Evolutionary conservation across 176 grass and related monocot species (phyloP), one percentile per base, ranked within the genome.

Genomic region (Lolium perenne): DNA sequence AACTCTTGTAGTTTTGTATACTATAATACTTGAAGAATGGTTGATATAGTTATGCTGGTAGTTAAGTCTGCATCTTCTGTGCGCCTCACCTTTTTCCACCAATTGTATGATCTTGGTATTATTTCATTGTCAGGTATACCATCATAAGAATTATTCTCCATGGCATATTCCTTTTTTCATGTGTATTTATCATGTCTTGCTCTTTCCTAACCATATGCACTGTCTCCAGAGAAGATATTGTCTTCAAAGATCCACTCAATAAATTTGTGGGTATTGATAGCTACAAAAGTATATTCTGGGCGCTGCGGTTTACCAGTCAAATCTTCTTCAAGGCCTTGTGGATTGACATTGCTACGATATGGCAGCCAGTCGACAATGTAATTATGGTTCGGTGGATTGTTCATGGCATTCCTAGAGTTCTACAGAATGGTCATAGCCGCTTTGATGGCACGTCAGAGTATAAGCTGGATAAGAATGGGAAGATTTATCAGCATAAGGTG

Each of bases 381-480:
- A 89, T 97, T 35, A 95, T 93, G 95, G 93, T 97, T 18, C 85
- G 95, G 8, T 97, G 95, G 95, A 97, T 93, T 46, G 85, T 87
- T 49, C 91, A 95, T 62, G 93, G 93, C 41, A 92, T 93, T 16
- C 95, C 91, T 84, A 90, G 91, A 57, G 91, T 95, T 46, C 87
- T 86, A 38, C 93, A 86, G 87, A 87, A 92, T 83, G 91, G 89
- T 53, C 87, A 87, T 78, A 88, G 93, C 14, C 83, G 91, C 51
- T 95, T 97, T 57, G 95, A 97, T 16, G 95, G 92, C 78, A 97
- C 87, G 1, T 97, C 95, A 23, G 93, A 95, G 62, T 97, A 95
- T 82, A 97, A 92, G 38, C 79, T 97, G 13, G 95, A 93, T 61
- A 93, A 80, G 80, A 86, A 91, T 58, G 95, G 93, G 47, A 98